A percentile compares a stretch with the other conserved stretches of the same genome.
phyloP scores from a whole-genome alignment of 2,329 filamentous ascomycete species.

The Fusarium sp. region DNA sequence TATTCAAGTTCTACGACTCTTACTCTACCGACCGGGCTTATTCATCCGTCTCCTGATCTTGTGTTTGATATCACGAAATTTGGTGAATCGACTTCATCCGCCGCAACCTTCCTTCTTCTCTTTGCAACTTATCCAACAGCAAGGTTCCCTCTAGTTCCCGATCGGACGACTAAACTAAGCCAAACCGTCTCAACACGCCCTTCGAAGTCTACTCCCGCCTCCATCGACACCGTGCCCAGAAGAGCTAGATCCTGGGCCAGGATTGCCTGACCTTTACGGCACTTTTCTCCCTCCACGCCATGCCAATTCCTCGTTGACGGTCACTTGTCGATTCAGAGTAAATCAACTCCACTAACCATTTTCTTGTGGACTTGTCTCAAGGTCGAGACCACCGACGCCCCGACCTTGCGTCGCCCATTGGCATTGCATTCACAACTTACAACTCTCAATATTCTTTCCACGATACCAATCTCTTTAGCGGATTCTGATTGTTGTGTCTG shows the following conservation, averaged over 20 bases:
- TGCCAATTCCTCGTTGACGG: conserved; percentile 38
- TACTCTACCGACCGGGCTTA: neutral
- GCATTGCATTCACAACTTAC: conserved; percentile 28
- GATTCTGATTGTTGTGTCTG: conserved; percentile 1
- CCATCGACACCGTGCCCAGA: conserved; percentile 42
- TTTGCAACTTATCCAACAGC: conserved; percentile 5
- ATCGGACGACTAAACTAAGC: conserved; percentile 19
- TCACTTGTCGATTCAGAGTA: conserved; percentile 42
- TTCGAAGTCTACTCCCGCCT: conserved; percentile 41
- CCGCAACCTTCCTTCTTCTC: conserved; percentile 10
- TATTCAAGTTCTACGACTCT: conserved; percentile 1
- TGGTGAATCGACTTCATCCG: conserved; percentile 2
- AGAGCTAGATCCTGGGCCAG: conserved; percentile 40
- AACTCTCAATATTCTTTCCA: conserved; percentile 10
- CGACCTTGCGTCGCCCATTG: conserved; percentile 20
- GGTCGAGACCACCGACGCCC: conserved; percentile 12
- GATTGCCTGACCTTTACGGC: conserved; percentile 34
- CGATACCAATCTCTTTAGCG: neutral
- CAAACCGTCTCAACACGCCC: conserved; percentile 29
- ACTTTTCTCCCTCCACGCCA: conserved; percentile 40
- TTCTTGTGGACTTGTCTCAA: conserved; percentile 29
- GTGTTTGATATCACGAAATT: neutral
- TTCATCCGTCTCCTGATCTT: neutral
- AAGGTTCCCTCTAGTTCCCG: conserved; percentile 24
- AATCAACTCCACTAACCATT: conserved; percentile 31